These are phyloP conservation scores for Dentipellis sp. DNA, from an alignment of 768 basidiomycete species.

Conservation along the genomic window DNA sequence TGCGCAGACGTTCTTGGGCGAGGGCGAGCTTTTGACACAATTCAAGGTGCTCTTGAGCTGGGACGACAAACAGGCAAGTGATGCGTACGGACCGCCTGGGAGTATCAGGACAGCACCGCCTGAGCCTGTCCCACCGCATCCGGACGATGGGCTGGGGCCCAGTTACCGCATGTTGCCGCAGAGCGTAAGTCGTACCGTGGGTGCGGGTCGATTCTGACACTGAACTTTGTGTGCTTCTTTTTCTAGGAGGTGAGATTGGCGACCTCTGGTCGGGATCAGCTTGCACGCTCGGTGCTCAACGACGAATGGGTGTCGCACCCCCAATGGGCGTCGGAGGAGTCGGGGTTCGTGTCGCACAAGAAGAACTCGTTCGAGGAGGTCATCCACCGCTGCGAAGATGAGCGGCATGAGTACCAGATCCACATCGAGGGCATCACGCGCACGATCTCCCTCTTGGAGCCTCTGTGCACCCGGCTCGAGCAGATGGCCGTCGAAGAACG, in stretches of 20 bases:
- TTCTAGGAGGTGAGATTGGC: conserved; percentile 77
- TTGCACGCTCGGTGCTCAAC: conserved; percentile 93
- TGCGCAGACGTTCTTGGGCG: conserved; percentile 74
- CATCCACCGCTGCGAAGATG: conserved; percentile 94
- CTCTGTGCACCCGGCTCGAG: conserved; percentile 73
- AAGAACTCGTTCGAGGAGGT: conserved; percentile 96
- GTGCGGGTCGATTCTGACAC: conserved; percentile 4
- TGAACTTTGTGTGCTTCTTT: not conserved
- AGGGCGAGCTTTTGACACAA: conserved; percentile 67
- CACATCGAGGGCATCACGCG: conserved; percentile 85
- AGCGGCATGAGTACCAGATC: conserved; percentile 96
- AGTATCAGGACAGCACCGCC: conserved; percentile 70
- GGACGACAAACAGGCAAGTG: conserved; percentile 53
- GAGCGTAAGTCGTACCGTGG: conserved; percentile 48
- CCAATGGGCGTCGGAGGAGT: conserved; percentile 95
- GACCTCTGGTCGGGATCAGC: conserved; percentile 90
- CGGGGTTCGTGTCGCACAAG: conserved; percentile 90
- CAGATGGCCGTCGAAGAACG: conserved; percentile 88
- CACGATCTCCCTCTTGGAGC: conserved; percentile 88
- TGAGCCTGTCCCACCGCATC: conserved; percentile 68
- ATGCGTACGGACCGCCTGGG: conserved; percentile 67
- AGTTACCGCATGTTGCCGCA: conserved; percentile 88
- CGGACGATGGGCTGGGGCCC: conserved; percentile 83
- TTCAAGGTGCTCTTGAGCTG: conserved; percentile 84
- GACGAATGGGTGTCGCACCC: conserved; percentile 99